Base-by-base conservation (phyloP, 2,329 filamentous ascomycete species). In the Zymoseptoria brevis region DNA sequence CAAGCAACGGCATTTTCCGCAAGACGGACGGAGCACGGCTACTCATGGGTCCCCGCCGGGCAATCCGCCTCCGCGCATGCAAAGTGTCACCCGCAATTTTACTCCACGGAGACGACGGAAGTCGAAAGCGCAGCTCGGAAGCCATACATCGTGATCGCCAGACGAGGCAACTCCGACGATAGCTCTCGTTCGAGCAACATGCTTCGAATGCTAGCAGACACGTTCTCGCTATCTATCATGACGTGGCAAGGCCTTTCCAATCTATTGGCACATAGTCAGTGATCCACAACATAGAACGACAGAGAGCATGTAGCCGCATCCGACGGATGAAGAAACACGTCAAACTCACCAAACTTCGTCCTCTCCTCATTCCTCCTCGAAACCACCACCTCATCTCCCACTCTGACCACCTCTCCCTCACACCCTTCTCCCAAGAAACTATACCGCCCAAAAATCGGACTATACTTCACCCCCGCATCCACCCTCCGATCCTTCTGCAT, bases 381-480 rank as follows among this genome's bases (percentile, higher is more conserved):
- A 2, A 80, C 74, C 9, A 67, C 70, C 3, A 78, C 77, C 55
- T 73, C 70, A 61, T 79, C 76, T 0, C 77, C 77, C n/a, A 79
- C 74, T 24, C 62, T 67, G 8, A 76, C 63, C 30, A 51, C 58
- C 57, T 67, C 61, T 8, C 71, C 72, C 35, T 72, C 67, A 60
- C 67, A 66, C 13, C 61, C 70, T 1, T 63, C 54, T 11, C 64
- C 54, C 65, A 78, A 70, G 60, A 77, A 80, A 4, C 71, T 71
- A 65, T 80, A 80, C 35, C 78, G 50, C 4, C 78, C 78, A 69
- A 80, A 80, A 2, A 80, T 74, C 8, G 78, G 77, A 57, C 71
- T 75, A 67, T 75, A 80, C 63, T 77, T 79, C 4, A 70, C 64
- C 0, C 77, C 78, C 2, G 57, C 58, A 65, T 80, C 78, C 3